Base-by-base conservation (phyloP, 1,139 yeast genomes). In the Taphrina flavorubra region DNA sequence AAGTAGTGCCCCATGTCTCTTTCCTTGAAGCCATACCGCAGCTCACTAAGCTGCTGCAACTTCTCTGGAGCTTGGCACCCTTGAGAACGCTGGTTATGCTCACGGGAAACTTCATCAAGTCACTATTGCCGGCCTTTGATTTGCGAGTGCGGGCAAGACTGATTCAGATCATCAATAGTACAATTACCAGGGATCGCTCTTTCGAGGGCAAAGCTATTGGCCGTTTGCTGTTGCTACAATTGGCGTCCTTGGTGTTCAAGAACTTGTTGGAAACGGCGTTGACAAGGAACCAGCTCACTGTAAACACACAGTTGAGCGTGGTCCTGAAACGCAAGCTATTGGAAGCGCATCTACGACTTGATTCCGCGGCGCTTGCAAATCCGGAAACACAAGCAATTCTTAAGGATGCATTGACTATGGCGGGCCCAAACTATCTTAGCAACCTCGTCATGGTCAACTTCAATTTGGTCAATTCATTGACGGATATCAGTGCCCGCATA, bases 11-110 rank as follows among this genome's bases (percentile, higher is more conserved):
- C 20, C 13, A 56, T 37, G 60, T 56, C 14, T 49, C 65, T 6
- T 51, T 53, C 47, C n/a, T 55, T 11, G 65, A 62, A 36, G 65
- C 65, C 5, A n/a, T 51, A 31, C 65, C 65, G 8, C 65, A 62
- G 34, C 65, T 62, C 34, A 31, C 42, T 7, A 51, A 51, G 25
- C 47, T 62, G 25, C 31, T 62, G 31, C 14, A 39, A 14, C 51
- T 62, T 7, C 31, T 62, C 7, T 62, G 65, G 65, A 42, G 31
- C 31, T 39, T 62, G n/a, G 31, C 65, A 6, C 65, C 59, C 14
- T 3, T 36, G 10, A 37, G 65, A 16, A 44, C 51, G n/a, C 2
- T 62, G n/a, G 11, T 62, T 13, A 62, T 62, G 65, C 59, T 62
- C 16, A 36, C 34, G 25, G 65, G 65, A 6, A 62, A 62, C 25